Conservation (phyloP, 495 filamentous ascomycete genomes). For the Tuber calosporum region DNA sequence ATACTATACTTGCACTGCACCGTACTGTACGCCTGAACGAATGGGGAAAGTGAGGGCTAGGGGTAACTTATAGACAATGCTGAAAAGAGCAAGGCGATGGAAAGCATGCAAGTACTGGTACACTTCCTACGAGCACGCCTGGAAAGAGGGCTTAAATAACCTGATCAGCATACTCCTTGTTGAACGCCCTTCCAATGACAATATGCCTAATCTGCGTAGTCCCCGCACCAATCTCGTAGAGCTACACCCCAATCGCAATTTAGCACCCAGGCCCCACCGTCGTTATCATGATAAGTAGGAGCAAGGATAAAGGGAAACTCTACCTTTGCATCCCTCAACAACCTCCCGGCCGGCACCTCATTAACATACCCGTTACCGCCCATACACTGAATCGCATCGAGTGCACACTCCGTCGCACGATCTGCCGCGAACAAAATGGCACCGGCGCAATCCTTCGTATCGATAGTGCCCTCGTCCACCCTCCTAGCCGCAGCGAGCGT, state of each 20-base stretch:
- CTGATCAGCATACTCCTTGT: constrained; percentile 65
- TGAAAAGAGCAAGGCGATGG: not conserved
- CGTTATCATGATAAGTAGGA: not conserved
- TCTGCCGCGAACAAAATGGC: constrained; percentile 93
- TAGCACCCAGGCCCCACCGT: constrained; percentile 17
- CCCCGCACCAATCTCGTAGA: constrained; percentile 97
- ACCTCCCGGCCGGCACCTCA: constrained; percentile 79
- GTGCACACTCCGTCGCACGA: constrained; percentile 75
- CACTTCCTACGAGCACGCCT: not conserved
- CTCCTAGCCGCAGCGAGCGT: constrained; percentile 68
- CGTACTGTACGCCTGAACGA: not conserved
- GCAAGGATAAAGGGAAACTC: constrained; percentile 21
- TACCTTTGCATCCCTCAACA: constrained; percentile 74
- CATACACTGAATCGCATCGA: constrained; percentile 90
- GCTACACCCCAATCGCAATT: constrained; percentile 42
- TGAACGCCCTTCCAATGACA: constrained; percentile 91
- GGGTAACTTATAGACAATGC: not conserved
- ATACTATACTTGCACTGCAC: no score
- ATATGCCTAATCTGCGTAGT: constrained; percentile 90
- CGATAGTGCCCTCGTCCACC: constrained; percentile 65
- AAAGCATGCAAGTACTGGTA: not conserved
- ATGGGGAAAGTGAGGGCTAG: not conserved
- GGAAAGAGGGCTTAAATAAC: constrained; percentile 16
- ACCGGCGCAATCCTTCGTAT: constrained; percentile 89
- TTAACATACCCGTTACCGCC: constrained; percentile 96